phyloP scores from a whole-genome alignment of 768 basidiomycete species.

The Hygrocybe punicea region DNA sequence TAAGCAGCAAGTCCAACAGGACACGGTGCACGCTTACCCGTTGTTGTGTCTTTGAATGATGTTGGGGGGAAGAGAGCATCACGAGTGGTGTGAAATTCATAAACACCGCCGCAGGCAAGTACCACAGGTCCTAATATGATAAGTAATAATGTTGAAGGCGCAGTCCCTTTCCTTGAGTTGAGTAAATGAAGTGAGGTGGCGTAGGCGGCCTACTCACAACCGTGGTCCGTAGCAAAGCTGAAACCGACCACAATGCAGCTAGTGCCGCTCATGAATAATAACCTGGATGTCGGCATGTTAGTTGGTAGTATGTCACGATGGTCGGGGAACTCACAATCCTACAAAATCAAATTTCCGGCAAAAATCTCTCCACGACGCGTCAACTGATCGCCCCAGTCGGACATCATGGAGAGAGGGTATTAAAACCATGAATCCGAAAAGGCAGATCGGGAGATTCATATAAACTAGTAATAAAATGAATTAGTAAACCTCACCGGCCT shows the following conservation, averaged over 20 bases:
- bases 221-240: constrained; percentile 63
- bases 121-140: constrained; percentile 54
- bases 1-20: constrained; percentile 13
- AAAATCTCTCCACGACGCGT: constrained; percentile 57
- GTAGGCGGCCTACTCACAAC: constrained; percentile 51
- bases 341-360: constrained; percentile 65
- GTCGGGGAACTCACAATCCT: constrained; percentile 58
- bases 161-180: constrained; percentile 49
- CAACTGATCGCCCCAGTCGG: constrained; percentile 41
- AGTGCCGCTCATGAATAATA: constrained; percentile 73
- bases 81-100: constrained; percentile 63
- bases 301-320: constrained; percentile 4
- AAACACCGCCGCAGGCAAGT: constrained; percentile 57
- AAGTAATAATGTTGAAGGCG: constrained; percentile 57
- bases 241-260: constrained; percentile 75
- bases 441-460: constrained; percentile 75
- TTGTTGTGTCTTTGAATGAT: constrained; percentile 57
- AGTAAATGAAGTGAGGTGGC: constrained; percentile 6
- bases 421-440: constrained; percentile 56
- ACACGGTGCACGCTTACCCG: constrained; percentile 43
- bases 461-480: constrained; percentile 54
- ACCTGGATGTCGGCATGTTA: constrained; percentile 38
- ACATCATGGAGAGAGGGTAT: constrained; percentile 58
- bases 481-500: constrained; percentile 10
- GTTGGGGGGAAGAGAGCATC: constrained; percentile 70